A percentile compares a stretch with the other conserved stretches of the same genome.
phyloP scores from a whole-genome alignment of 345 rosid species.

The Eucalyptus marginata region DNA sequence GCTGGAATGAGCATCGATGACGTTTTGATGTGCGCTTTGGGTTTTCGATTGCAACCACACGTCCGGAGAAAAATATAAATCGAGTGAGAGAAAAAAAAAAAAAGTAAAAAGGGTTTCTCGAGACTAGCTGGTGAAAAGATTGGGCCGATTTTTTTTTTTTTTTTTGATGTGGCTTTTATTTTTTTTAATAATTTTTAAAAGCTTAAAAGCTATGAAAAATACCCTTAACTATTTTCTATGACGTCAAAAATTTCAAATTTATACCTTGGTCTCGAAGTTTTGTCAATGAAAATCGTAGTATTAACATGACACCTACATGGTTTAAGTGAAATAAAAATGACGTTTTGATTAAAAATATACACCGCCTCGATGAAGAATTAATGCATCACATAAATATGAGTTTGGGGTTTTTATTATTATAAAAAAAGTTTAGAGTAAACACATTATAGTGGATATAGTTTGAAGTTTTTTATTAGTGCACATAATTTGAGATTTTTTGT shows the following conservation, averaged over 20 bases:
- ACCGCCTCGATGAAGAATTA: accelerated
- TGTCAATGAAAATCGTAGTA: neutral
- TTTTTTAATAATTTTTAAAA: neutral
- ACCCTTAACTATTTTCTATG: neutral
- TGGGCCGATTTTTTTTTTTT: neutral
- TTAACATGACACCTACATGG: neutral
- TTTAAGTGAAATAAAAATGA: too few species aligned
- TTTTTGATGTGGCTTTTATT: neutral
- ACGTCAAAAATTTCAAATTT: too few species aligned
- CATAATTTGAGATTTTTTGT: too few species aligned
- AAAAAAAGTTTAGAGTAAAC: neutral
- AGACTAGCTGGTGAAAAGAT: neutral
- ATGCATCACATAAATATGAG: too few species aligned
- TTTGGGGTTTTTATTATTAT: too few species aligned
- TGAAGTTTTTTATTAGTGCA: too few species aligned
- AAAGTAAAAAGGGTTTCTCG: neutral
- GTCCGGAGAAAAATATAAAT: neutral
- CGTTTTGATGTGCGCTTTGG: neutral
- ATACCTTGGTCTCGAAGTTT: too few species aligned
- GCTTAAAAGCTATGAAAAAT: neutral
- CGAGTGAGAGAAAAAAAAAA: neutral
- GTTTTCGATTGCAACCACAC: neutral
- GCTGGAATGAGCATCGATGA: neutral
- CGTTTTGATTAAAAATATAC: too few species aligned
- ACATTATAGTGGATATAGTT: too few species aligned